These are phyloP conservation scores for Microascus cirrosus DNA, from an alignment of 2,329 filamentous ascomycete genomes.

Conservation along the genomic window DNA sequence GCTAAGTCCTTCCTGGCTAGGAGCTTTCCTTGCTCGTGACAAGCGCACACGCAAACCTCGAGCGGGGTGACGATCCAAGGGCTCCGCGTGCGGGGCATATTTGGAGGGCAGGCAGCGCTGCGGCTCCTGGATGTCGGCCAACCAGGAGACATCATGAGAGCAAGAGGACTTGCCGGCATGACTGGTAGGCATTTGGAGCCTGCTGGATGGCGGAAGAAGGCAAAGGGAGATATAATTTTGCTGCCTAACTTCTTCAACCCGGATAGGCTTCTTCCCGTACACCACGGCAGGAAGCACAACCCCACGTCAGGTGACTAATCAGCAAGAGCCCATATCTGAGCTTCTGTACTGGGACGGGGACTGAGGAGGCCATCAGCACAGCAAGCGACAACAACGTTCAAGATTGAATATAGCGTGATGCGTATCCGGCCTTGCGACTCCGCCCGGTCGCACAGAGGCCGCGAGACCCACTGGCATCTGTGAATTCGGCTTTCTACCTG, in stretches of 20 bases:
- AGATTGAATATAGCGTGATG: background rate
- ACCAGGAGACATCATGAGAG: too few relatives aligned
- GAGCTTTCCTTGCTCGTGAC: too few relatives aligned
- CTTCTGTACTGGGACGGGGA: background rate
- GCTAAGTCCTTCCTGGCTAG: too few relatives aligned
- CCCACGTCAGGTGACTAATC: background rate
- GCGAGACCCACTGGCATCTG: background rate
- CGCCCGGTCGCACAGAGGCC: background rate
- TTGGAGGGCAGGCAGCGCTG: background rate
- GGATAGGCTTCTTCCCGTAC: background rate
- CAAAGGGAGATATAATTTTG: background rate
- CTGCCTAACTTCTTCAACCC: background rate
- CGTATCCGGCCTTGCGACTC: background rate
- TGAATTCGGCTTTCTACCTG: background rate
- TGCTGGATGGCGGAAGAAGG: too few relatives aligned
- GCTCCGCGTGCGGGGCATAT: background rate
- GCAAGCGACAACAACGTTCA: background rate
- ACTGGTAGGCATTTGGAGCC: too few relatives aligned
- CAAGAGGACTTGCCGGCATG: too few relatives aligned
- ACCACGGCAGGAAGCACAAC: too few relatives aligned
- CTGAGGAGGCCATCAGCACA: background rate
- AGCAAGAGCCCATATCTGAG: too few relatives aligned
- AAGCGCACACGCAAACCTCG: too few relatives aligned
- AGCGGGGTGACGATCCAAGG: too few relatives aligned
- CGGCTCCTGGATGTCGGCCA: background rate